Base-by-base conservation (phyloP, 352 stramenopile genomes). In the Phytopythium aichiense region DNA sequence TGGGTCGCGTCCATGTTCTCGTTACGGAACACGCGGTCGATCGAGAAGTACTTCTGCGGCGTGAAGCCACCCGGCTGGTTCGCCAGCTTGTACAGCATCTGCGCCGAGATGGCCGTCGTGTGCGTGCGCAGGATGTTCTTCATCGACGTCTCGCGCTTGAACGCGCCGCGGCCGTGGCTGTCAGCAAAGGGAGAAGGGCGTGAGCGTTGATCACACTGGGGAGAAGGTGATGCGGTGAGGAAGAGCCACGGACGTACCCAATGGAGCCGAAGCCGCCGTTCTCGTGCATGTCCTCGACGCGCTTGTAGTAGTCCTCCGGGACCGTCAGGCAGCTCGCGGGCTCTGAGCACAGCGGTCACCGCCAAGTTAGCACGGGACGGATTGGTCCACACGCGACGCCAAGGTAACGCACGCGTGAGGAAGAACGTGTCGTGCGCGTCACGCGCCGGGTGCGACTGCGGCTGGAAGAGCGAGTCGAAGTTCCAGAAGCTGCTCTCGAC, bases 351-450 rank as follows among this genome's bases (percentile, higher is more conserved):
- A 31, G n/a, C 7, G 54, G 53, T 2, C 16, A 23, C 54, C 35
- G 35, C 35, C n/a, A 56, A 42, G 66, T 31, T 6, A 28, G 23
- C 33, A 22, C 7, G 28, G 13, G 28, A 5, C 28, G 28, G 16
- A 43, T 0, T 28, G n/a, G 55, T 62, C 30, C 8, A 58, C 40
- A 58, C 30, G 28, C 18, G 43, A 15, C 23, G 28, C 48, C 16
- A 13, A 2, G 56, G 43, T 3, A 25, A 82, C 82, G 65, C 49
- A 92, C 85, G 75, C 3, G 98, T 98, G 63, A 99, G 97, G 85
- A 99, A 99, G 81, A 99, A 99, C 38, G 98, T 99, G 78, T 99
- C 98, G 73, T 99, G 98, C 30, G 97, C 97, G 73, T 99, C 98
- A 68, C 98, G 87, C 18, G 98, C 98, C 45, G 98, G 98, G 73